These are phyloP conservation scores for Suillus bovinus DNA, from an alignment of 768 basidiomycete genomes.

Conservation along the genomic window DNA sequence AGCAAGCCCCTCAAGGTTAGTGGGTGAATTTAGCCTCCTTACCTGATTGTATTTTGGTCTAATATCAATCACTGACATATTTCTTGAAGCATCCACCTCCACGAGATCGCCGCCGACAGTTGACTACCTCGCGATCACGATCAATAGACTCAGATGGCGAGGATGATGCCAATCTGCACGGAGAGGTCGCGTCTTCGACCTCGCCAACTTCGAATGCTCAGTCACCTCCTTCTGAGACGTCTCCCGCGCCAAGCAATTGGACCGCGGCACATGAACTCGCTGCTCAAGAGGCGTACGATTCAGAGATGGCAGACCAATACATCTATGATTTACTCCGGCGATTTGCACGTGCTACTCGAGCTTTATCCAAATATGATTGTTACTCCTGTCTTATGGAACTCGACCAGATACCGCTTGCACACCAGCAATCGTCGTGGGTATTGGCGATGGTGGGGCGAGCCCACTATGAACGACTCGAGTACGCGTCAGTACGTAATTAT, in stretches of 20 bases:
- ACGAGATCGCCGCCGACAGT: conserved; percentile 62
- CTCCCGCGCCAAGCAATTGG: conserved; percentile 62
- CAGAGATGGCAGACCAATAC: conserved; percentile 77
- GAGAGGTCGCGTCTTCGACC: conserved; percentile 57
- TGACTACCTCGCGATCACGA: conserved; percentile 53
- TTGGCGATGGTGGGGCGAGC: conserved; percentile 83
- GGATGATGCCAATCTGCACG: conserved; percentile 51
- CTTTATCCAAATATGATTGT: conserved; percentile 76
- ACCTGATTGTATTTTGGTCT: conserved; percentile 6
- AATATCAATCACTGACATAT: conserved; percentile 34
- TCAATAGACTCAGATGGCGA: conserved; percentile 74
- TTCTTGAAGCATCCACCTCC: conserved; percentile 32
- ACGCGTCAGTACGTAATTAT: conserved; percentile 69
- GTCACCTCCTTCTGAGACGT: conserved; percentile 65
- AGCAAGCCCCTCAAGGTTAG: conserved; percentile 62
- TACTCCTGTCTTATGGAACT: conserved; percentile 73
- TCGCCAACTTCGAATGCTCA: conserved; percentile 59
- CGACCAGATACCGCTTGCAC: conserved; percentile 69
- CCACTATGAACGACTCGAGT: conserved; percentile 89
- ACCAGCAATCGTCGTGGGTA: conserved; percentile 76
- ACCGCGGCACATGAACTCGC: conserved; percentile 68
- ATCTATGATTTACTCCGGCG: conserved; percentile 78
- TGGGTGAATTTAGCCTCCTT: conserved; percentile 8
- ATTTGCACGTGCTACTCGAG: conserved; percentile 79
- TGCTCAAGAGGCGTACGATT: conserved; percentile 70